Evolutionary conservation across 768 basidiomycete genomes (phyloP).

Genomic region (Boletus reticuloceps): DNA sequence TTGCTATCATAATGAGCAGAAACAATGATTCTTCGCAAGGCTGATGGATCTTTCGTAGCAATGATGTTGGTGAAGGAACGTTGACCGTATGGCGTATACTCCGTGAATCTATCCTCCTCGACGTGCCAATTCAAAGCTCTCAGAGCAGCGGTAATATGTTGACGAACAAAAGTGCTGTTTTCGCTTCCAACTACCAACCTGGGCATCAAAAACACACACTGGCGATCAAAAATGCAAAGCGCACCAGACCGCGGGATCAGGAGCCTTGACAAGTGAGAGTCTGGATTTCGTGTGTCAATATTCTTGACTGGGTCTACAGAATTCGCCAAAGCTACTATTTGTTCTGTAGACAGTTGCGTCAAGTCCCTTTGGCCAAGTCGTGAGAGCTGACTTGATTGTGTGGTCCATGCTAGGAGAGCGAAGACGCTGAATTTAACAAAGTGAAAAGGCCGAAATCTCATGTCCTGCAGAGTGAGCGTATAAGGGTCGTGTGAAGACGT

Average conservation of each 20-base stretch:
- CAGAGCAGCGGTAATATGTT: constrained; percentile 76
- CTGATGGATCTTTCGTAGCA: constrained; percentile 90
- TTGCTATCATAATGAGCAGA: constrained; percentile 95
- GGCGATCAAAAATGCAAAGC: constrained; percentile 25
- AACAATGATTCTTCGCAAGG: constrained; percentile 77
- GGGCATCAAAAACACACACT: neutral
- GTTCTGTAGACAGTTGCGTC: constrained; percentile 44
- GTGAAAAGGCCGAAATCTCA: constrained; percentile 14
- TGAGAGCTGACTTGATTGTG: constrained; percentile 27
- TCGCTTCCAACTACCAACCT: constrained; percentile 55
- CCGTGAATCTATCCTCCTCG: constrained; percentile 80
- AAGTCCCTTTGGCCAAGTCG: constrained; percentile 39
- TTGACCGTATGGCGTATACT: constrained; percentile 74
- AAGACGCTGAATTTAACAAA: constrained; percentile 8
- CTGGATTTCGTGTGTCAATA: constrained; percentile 61
- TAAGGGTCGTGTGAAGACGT: constrained; percentile 12
- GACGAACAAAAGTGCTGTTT: constrained; percentile 78
- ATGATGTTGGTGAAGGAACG: constrained; percentile 87
- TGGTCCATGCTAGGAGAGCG: constrained; percentile 19
- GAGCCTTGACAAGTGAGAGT: constrained; percentile 77
- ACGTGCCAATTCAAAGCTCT: constrained; percentile 80
- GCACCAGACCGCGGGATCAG: constrained; percentile 81
- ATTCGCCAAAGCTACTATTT: constrained; percentile 50
- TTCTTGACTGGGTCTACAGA: constrained; percentile 65
- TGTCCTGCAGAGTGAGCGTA: constrained; percentile 1